These are phyloP conservation scores for Fusarium piperis DNA, from an alignment of 2,329 filamentous ascomycete species.

Conservation along the genomic window DNA sequence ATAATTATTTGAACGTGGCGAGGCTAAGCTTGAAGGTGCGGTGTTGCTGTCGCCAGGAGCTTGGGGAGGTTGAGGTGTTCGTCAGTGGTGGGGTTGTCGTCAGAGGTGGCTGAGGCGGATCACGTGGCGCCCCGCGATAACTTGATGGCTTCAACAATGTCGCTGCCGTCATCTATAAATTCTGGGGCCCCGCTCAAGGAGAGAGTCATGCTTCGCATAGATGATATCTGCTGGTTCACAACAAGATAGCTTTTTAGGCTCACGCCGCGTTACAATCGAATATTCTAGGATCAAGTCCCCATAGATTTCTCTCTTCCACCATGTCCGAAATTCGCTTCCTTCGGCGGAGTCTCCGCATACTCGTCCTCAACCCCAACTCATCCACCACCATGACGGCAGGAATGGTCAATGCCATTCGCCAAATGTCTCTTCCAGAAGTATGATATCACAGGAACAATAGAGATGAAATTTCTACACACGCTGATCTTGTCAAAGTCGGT, in stretches of 20 bases:
- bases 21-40: conserved; percentile 30
- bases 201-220: conserved; percentile 1
- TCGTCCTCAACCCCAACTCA: conserved; percentile 85
- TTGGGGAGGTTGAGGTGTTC: conserved; percentile 44
- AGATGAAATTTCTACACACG: conserved; percentile 10
- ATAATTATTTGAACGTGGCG: conserved; percentile 19
- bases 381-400: conserved; percentile 76
- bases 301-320: background rate
- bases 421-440: conserved; percentile 47
- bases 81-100: conserved; percentile 52
- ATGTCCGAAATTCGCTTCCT: conserved; percentile 36
- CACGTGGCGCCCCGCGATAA: conserved; percentile 49
- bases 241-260: background rate
- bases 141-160: background rate
- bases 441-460: background rate
- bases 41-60: conserved; percentile 39
- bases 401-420: conserved; percentile 61
- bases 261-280: background rate
- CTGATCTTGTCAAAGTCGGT: conserved; percentile 50
- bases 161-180: conserved; percentile 4
- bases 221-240: background rate
- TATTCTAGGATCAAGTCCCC: background rate
- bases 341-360: conserved; percentile 54
- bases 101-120: conserved; percentile 49
- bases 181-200: conserved; percentile 4